phyloP scores from a whole-genome alignment of 1,139 yeast genomes.

The Pneumocystis murina region DNA sequence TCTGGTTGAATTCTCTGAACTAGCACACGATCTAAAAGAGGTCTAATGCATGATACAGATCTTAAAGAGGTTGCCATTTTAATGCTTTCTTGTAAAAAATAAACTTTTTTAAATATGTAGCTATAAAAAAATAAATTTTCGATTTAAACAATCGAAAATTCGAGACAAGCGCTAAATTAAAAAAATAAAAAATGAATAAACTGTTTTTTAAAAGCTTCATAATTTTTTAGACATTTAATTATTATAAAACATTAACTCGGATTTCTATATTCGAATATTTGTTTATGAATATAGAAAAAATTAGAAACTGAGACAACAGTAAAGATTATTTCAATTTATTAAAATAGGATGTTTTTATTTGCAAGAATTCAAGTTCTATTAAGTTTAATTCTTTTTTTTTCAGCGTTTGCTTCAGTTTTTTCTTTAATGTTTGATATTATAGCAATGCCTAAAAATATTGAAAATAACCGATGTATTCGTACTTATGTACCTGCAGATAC shows the following conservation, averaged over 20 bases:
- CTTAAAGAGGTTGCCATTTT: conserved; percentile 46
- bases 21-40: conserved; percentile 86
- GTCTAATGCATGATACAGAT: conserved; percentile 75
- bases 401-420: not conserved
- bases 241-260: not conserved
- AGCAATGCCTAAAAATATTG: not conserved
- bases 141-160: not conserved
- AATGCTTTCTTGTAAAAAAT: not conserved
- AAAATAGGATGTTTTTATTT: not conserved
- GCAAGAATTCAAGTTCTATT: not conserved
- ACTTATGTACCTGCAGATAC: not conserved
- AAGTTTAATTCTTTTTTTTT: not conserved
- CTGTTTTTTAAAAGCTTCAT: not conserved
- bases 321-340: too few relatives aligned
- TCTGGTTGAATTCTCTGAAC: conserved; percentile 82
- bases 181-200: not conserved
- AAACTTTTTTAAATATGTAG: not conserved
- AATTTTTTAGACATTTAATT: not conserved
- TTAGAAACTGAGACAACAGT: not conserved
- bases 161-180: not conserved
- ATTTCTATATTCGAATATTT: not conserved
- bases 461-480: not conserved
- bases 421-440: not conserved
- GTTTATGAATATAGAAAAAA: not conserved
- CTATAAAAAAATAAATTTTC: too few relatives aligned